Base-by-base conservation (phyloP, 2,329 filamentous ascomycete genomes). In the Sporothrix brasiliensis region DNA sequence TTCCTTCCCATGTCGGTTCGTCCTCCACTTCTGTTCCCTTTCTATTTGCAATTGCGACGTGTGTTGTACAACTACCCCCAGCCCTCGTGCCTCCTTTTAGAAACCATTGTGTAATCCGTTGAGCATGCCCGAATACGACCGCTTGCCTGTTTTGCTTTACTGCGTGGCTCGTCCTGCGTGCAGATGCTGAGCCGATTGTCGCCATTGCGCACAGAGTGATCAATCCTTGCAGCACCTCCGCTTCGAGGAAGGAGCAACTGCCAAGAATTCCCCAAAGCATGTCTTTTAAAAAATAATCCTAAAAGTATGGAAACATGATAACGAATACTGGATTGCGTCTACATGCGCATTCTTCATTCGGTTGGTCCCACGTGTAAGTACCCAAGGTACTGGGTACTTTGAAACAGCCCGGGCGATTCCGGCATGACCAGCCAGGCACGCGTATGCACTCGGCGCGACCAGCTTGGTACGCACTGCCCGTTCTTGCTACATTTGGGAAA, bases 361-460 rank as follows among this genome's bases (percentile, higher is more conserved):
- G 9, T 27, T 10, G 30, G 63, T 21, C 30, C 70, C 68, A 72
- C 70, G 68, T 72, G 68, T 30, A 68, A 41, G 53, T 61, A 66
- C 67, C 39, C 67, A 72, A 70, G 21, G 65, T 65, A 68, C 49
- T 41, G 49, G 68, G 52, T 63, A 53, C 61, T 70, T 70, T 70
- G 67, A 67, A 70, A 70, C 70, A 41, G 47, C 16, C 65, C 70
- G 70, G 70, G 70, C 49, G 67, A 72, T 70, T 58, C 68, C 70
- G 70, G 70, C 68, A 69, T 68, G 39, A 60, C 54, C 39, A 47
- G n/a, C 30, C 65, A 53, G 30, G 14, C 65, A 53, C n/a, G 14
- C 47, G 11, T 11, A 16, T 24, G 63, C 47, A 24, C 47, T 44
- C 44, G 50, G 47, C 39, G n/a, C 65, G 30, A 53, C 65, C 50